phyloP scores from a whole-genome alignment of 1,284 basidiomycete genomes.

The Papiliotrema fonsecae region DNA sequence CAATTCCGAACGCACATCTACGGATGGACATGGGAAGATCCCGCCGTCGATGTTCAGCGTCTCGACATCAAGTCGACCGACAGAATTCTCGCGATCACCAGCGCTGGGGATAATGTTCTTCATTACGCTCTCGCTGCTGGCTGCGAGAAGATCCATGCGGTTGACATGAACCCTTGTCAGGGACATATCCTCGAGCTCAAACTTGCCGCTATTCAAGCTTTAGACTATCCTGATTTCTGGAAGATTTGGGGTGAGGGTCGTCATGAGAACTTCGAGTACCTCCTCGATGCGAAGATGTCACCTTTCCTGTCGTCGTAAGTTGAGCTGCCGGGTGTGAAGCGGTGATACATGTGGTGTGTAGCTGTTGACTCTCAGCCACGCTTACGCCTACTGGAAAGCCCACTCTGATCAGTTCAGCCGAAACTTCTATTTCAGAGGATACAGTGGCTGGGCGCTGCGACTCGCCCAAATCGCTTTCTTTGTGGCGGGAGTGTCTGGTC shows the following conservation, averaged over 20 bases:
- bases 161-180: constrained; percentile 58
- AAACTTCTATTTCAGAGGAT: constrained; percentile 70
- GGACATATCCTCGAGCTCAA: constrained; percentile 76
- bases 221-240: constrained; percentile 68
- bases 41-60: constrained; percentile 67
- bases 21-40: constrained; percentile 73
- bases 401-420: constrained; percentile 61
- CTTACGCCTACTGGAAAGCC: constrained; percentile 59
- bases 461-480: constrained; percentile 61
- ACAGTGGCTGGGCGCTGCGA: constrained; percentile 66
- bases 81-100: constrained; percentile 70
- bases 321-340: not conserved
- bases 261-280: constrained; percentile 59
- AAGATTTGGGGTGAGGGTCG: constrained; percentile 65
- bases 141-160: constrained; percentile 65
- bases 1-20: constrained; percentile 75
- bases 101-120: constrained; percentile 74
- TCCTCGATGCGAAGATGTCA: constrained; percentile 64
- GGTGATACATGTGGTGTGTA: no score
- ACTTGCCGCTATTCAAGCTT: constrained; percentile 61
- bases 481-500: constrained; percentile 57
- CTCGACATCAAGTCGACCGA: constrained; percentile 61
- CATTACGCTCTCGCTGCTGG: constrained; percentile 70
- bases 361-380: constrained; percentile 24
- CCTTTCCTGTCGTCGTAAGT: constrained; percentile 67